phyloP scores from a whole-genome alignment of 148 eudicot genomes.

The Nyssa sinensis region DNA sequence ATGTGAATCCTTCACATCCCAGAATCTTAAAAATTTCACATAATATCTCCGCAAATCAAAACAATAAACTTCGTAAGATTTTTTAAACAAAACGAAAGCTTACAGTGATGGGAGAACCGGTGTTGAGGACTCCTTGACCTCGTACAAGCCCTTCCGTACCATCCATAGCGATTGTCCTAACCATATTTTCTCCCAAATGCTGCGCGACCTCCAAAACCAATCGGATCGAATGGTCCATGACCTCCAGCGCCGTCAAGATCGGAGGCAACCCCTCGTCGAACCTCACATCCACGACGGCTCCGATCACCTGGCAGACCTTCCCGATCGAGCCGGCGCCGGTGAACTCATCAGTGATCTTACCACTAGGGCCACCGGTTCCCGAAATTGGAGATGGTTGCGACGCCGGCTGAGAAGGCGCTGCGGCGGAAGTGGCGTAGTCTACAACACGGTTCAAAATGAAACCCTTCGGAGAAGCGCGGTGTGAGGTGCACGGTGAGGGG shows the following conservation, averaged over 20 bases:
- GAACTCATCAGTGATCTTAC: slow-evolving; percentile 82
- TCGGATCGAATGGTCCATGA: slow-evolving; percentile 70
- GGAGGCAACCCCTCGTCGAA: slow-evolving; percentile 82
- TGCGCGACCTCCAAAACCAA: slow-evolving; percentile 93
- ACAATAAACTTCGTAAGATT: no score
- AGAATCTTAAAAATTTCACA: not conserved
- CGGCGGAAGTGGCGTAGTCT: slow-evolving; percentile 54
- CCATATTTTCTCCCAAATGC: slow-evolving; percentile 93
- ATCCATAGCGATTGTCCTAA: slow-evolving; percentile 97
- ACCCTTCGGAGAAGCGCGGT: slow-evolving; percentile 39
- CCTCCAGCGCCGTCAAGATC: slow-evolving; percentile 90
- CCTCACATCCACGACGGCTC: slow-evolving; percentile 93
- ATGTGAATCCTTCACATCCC: not conserved
- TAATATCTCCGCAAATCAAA: not conserved
- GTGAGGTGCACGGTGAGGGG: slow-evolving; percentile 16
- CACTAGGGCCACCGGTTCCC: slow-evolving; percentile 28
- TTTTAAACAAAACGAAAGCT: slow-evolving; percentile 14
- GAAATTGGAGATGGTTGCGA: slow-evolving; percentile 24
- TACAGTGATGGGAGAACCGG: slow-evolving; percentile 97
- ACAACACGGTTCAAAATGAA: slow-evolving; percentile 50
- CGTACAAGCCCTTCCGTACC: slow-evolving; percentile 96
- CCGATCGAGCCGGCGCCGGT: slow-evolving; percentile 93
- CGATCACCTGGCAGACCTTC: slow-evolving; percentile 94
- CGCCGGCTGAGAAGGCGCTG: slow-evolving; percentile 25
- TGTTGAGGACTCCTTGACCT: slow-evolving; percentile 84